Conservation (phyloP, 129 eudicot genomes). For the Lonicera japonica region DNA sequence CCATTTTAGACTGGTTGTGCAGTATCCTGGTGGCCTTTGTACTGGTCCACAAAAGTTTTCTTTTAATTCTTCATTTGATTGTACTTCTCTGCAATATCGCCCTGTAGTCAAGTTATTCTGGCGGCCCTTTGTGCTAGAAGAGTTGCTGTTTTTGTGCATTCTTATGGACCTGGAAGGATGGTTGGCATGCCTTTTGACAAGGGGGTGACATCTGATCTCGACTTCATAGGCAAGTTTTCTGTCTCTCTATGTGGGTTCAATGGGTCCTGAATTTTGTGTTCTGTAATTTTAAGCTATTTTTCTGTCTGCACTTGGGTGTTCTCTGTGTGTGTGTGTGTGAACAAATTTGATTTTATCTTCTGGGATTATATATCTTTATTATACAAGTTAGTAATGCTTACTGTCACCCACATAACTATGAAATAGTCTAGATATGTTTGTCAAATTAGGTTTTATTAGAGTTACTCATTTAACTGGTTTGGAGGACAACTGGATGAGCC, state of each 20-base stretch:
- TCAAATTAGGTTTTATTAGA: not conserved
- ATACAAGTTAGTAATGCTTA: not conserved
- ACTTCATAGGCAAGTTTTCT: conserved; percentile 50
- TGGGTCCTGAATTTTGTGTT: conserved; percentile 12
- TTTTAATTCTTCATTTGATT: conserved; percentile 21
- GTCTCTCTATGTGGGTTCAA: conserved; percentile 29
- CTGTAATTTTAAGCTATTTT: conserved; percentile 3
- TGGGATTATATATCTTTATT: not conserved
- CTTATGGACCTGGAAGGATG: conserved; percentile 23
- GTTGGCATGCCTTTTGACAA: conserved; percentile 19
- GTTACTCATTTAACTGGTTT: not conserved
- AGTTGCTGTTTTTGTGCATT: conserved; percentile 13
- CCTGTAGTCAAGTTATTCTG: conserved; percentile 19
- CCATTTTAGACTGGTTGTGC: conserved; percentile 20
- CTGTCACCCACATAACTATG: not conserved
- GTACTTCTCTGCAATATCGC: conserved; percentile 11
- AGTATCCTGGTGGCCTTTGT: conserved; percentile 17
- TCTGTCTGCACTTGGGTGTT: not conserved
- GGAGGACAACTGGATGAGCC: not conserved
- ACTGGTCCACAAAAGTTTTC: conserved; percentile 14
- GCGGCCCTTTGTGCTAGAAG: conserved; percentile 12
- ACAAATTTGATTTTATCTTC: not conserved
- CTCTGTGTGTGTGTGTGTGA: not conserved
- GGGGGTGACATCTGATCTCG: conserved; percentile 26
- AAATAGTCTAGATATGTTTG: not conserved